These are phyloP conservation scores for Plasmodium yoelii DNA, from an alignment of 169 alveolate species.

Conservation along the genomic window DNA sequence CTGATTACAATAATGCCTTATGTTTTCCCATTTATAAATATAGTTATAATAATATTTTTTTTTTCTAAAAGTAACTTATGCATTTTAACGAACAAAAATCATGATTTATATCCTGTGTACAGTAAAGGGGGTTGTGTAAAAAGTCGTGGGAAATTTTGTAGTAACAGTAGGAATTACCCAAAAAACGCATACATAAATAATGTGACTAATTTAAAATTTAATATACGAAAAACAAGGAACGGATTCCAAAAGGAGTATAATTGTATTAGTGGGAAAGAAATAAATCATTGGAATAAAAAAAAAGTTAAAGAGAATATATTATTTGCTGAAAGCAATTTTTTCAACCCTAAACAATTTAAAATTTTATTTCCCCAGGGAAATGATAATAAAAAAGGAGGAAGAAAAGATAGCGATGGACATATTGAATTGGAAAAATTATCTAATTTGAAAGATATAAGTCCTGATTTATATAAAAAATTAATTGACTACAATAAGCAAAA, in stretches of 20 bases:
- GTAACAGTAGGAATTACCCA: neutral
- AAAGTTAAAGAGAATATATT: constrained; percentile 6
- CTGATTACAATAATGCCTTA: constrained; percentile 25
- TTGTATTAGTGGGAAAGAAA: neutral
- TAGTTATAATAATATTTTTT: neutral
- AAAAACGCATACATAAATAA: constrained; percentile 22
- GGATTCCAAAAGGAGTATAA: neutral
- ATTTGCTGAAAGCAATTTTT: constrained; percentile 42
- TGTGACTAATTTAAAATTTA: neutral
- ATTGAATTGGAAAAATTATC: constrained; percentile 52
- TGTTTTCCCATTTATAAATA: constrained; percentile 14
- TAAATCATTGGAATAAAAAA: neutral
- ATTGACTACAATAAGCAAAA: constrained; percentile 26
- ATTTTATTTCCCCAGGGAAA: constrained; percentile 38
- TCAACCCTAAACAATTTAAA: constrained; percentile 71
- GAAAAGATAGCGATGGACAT: neutral
- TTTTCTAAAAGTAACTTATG: constrained; percentile 31
- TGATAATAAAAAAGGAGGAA: constrained; percentile 15
- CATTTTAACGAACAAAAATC: constrained; percentile 10
- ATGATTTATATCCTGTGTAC: constrained; percentile 19
- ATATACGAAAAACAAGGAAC: neutral
- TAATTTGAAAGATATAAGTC: constrained; percentile 50
- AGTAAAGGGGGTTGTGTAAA: neutral
- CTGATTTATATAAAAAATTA: constrained; percentile 30
- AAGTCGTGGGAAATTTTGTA: neutral